Evolutionary conservation across 2,329 filamentous ascomycete genomes (phyloP), one percentile per base, ranked within the genome.

Genomic region (Dothideomycetes sp.): DNA sequence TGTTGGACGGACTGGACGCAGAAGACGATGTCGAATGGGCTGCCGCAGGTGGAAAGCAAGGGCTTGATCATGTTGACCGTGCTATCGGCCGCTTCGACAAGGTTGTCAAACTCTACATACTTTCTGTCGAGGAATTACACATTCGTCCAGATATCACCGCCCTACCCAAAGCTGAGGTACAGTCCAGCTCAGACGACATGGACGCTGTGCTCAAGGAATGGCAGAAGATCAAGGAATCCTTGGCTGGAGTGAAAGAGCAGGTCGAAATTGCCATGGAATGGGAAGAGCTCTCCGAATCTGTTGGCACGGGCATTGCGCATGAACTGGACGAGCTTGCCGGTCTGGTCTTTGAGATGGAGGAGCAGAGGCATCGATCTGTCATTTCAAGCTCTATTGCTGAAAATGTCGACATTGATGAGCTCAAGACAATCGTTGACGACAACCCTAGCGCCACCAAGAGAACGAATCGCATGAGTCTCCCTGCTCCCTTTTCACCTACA

Each of bases 211-310:
- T 94, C 46, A 71, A 71, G 24, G 84, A 88, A 53, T 98, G 91
- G 91, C 72, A 78, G 31, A 78, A 80, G 49, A 89, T 95, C 53
- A 83, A 86, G 53, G 70, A 68, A 29, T 81, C 82, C 1, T 67
- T 98, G 36, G 82, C 82, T 48, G 80, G 66, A 18, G 82, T 94
- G 42, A 94, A 94, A 58, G 76, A 76, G 33, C 89, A 96, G 56
- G 89, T 98, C 13, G 91, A 96, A 61, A 79, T 94, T 44, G 91
- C 91, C 33, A 94, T 96, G 87, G 91, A 98, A 57, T 98, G 89
- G 89, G 88, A 95, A 60, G 88, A 96, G 63, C 70, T 98, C 24
- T 96, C 91, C 89, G 86, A 86, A 52, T 85, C 76, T 48, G 89
- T 96, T 3, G 89, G 88, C 31, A 89, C 96, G 58, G 43, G 36